Base-by-base conservation (phyloP, 495 filamentous ascomycete genomes). In the Aspergillus bertholletiae region DNA sequence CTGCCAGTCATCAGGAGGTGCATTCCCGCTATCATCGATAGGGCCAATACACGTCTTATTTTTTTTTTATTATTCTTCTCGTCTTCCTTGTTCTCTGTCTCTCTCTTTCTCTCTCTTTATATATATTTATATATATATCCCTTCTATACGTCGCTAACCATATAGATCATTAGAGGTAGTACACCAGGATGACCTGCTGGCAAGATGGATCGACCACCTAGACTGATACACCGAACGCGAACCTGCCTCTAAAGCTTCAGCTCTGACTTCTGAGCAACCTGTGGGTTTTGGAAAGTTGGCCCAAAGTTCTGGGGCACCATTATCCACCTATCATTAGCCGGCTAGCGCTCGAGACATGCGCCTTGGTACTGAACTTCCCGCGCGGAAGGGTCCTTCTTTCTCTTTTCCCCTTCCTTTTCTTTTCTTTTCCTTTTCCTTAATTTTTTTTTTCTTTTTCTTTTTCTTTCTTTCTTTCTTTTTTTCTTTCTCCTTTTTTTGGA, bases 301-400 rank as follows among this genome's bases (percentile, higher is more conserved):
- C 68, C 68, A 73, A 65, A 56, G 51, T 63, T 57, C 63, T 56
- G 68, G 65, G 56, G 50, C 61, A 49, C 51, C 59, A 48, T 51
- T 55, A 28, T 53, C 55, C 58, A 51, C 66, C 68, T 61, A 65
- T 62, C 63, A 67, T 48, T 35, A 52, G 49, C 53, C 49, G 49
- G 27, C 54, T 53, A 26, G 24, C 46, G 13, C 18, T 53, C 41
- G 50, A 51, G 47, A 43, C 34, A 57, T 53, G 53, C 55, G 56
- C 37, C 23, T 40, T 40, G 49, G 57, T 51, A 55, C 55, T 56
- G 51, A 32, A 37, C 34, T 56, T 60, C 56, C 58, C 56, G 54
- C 54, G 26, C 34, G 34, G 55, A 64, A 56, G 55, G 51, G 45
- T 41, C 49, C 45, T 35, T 49, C 46, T 51, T 34, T 12, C 5